Evolutionary conservation across 2,329 filamentous ascomycete genomes (phyloP), one percentile per base, ranked within the genome.

Genomic region (Pseudocercospora fijiensis): DNA sequence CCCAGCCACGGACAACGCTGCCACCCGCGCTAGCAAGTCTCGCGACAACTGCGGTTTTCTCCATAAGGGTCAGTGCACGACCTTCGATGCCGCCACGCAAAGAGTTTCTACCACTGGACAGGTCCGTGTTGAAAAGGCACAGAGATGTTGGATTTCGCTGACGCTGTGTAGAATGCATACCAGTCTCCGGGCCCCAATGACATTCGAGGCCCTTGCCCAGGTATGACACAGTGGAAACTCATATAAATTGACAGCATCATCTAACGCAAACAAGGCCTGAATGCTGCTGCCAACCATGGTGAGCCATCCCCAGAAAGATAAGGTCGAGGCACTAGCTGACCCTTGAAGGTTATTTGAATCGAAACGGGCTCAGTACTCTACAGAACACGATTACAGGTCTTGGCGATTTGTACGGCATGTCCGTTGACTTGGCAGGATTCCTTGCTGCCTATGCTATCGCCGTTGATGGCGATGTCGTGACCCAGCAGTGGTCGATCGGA

Each of bases 371-470:
- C n/a, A 67, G 61, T 4, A 72, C 71, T 41, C 70, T 72, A 43
- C 13, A 61, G 4, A 60, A 73, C 26, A 73, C 71, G 52, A 66
- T 73, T 57, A 64, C 68, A 3, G 67, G 62, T 37, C 70, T 70
- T 8, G 61, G 33, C 10, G 33, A 61, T 26, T 70, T 57, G 5
- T 63, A 64, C 56, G 61, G 64, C 26, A 60, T 67, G 53, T 56
- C 57, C 18, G 30, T 57, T 8, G 49, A 61, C 18, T 49, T 67
- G 51, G 62, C 62, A 18, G 61, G 66, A 22, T 71, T 76, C 57
- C 67, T 76, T 22, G 67, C 74, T 24, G 67, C 69, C 41, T 75
- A 73, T 47, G 71, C 73, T 27, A 67, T 72, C 26, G 62, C 74
- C 20, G 28, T 64, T 30, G 64, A 66, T 22, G 66, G 66, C 16